phyloP scores from a whole-genome alignment of 2,329 filamentous ascomycete species.

The Knoxdaviesia capensis region DNA sequence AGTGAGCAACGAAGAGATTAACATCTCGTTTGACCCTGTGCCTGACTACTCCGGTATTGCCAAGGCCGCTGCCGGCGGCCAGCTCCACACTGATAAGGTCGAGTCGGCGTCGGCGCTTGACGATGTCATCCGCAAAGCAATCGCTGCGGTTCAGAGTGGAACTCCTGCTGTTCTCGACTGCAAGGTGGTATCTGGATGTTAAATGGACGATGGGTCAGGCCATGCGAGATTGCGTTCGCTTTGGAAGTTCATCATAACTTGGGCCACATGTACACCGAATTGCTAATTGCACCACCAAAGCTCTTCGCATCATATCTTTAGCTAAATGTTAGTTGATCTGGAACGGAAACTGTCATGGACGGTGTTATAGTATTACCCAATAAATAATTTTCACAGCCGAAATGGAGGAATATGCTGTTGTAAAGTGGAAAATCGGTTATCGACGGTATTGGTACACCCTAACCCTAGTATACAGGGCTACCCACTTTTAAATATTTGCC shows the following conservation, averaged over 20 bases:
- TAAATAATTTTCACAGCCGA: too few species aligned
- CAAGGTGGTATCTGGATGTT: constrained; percentile 26
- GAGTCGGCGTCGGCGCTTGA: constrained; percentile 25
- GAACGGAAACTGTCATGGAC: neutral
- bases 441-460: too few species aligned
- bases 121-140: constrained; percentile 24
- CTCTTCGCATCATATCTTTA: neutral
- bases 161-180: constrained; percentile 32
- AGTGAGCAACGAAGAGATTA: constrained; percentile 40
- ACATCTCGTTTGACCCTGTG: constrained; percentile 36
- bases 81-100: constrained; percentile 27
- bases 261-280: too few species aligned
- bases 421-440: too few species aligned
- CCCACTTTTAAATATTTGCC: too few species aligned
- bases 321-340: neutral
- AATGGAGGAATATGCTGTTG: too few species aligned
- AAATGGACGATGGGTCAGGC: neutral
- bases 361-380: neutral
- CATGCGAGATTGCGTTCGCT: neutral
- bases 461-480: too few species aligned
- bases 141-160: constrained; percentile 27
- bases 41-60: constrained; percentile 41
- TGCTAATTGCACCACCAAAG: neutral
- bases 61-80: constrained; percentile 35
- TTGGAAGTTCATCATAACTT: too few species aligned